These are phyloP conservation scores for Trifolium dubium DNA, from an alignment of 306 rosid genomes.

Conservation along the genomic window DNA sequence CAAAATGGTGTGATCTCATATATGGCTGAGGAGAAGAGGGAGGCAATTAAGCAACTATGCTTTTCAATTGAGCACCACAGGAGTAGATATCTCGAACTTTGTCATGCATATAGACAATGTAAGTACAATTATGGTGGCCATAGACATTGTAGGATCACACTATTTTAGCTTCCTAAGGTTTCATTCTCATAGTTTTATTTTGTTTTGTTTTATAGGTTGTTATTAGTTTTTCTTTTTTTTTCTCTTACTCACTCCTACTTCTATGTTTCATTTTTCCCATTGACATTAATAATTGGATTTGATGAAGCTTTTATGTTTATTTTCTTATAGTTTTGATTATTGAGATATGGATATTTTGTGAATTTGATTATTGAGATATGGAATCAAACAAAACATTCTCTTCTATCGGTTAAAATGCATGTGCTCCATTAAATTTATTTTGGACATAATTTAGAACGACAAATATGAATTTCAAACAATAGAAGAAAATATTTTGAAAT, in stretches of 20 bases:
- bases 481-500: too few relatives aligned
- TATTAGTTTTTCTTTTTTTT: conserved; percentile 13
- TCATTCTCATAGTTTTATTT: background rate
- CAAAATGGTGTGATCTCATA: conserved; percentile 63
- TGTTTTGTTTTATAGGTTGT: background rate
- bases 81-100: conserved; percentile 73
- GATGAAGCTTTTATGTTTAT: background rate
- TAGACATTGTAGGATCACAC: conserved; percentile 44
- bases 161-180: conserved; percentile 49
- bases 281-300: background rate
- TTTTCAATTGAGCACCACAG: conserved; percentile 74
- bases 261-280: background rate
- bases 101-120: conserved; percentile 46
- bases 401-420: too few relatives aligned
- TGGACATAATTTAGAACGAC: too few relatives aligned
- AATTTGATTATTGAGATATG: too few relatives aligned
- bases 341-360: too few relatives aligned
- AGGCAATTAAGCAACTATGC: conserved; percentile 84
- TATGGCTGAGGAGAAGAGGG: conserved; percentile 78
- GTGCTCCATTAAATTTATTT: too few relatives aligned
- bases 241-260: background rate
- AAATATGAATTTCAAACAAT: too few relatives aligned
- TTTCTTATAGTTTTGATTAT: background rate
- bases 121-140: conserved; percentile 26
- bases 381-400: too few relatives aligned